Conservation (phyloP, 2,329 filamentous ascomycete genomes). For the Xenoacremonium recifei region DNA sequence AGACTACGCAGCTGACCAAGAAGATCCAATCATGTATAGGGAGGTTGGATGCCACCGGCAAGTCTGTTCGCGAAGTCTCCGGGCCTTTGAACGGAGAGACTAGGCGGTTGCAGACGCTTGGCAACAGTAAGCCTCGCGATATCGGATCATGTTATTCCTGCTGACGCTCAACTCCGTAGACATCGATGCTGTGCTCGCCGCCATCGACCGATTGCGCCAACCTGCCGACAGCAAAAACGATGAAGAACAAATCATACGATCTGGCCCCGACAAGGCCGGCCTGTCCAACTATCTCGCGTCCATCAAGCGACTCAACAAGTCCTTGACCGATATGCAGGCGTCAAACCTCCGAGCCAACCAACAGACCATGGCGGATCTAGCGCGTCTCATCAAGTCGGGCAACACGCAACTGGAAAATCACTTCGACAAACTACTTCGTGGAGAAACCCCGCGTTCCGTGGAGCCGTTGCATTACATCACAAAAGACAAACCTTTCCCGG, state of each 20-base stretch:
- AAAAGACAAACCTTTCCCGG: conserved; percentile 82
- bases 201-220: conserved; percentile 84
- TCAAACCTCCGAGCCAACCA: conserved; percentile 94
- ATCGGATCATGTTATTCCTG: conserved; percentile 1
- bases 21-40: conserved; percentile 89
- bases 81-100: conserved; percentile 93
- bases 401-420: conserved; percentile 81
- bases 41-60: conserved; percentile 82
- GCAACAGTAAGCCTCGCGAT: conserved; percentile 59
- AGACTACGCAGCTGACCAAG: conserved; percentile 89
- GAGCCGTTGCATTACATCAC: conserved; percentile 93
- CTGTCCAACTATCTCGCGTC: conserved; percentile 84
- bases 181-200: conserved; percentile 79
- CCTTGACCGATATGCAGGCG: conserved; percentile 78
- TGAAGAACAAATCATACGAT: conserved; percentile 87
- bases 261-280: conserved; percentile 80
- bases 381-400: conserved; percentile 72
- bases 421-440: conserved; percentile 73
- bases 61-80: conserved; percentile 87
- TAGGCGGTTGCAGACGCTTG: conserved; percentile 81
- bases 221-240: conserved; percentile 90
- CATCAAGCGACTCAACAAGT: conserved; percentile 82
- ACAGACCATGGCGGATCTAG: conserved; percentile 79
- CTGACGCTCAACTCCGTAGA: conserved; percentile 53
- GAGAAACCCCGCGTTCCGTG: conserved; percentile 74